phyloP scores from a whole-genome alignment of 73 alveolate species.

The Tetrahymena borealis region DNA sequence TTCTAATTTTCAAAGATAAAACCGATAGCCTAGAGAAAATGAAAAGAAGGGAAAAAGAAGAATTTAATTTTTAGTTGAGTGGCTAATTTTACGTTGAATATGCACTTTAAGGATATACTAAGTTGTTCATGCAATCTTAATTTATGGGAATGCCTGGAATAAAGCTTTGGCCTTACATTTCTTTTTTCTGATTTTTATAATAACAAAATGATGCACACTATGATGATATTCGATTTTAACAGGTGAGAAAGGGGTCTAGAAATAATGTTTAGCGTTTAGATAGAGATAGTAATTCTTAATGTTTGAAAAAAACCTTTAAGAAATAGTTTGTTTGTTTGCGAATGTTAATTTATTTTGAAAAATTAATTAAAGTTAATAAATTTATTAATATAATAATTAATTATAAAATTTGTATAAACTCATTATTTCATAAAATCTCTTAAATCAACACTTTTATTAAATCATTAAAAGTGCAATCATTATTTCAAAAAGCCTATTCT shows the following conservation, averaged over 20 bases:
- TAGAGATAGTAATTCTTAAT: not conserved
- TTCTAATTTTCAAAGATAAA: not conserved
- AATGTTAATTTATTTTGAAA: not conserved
- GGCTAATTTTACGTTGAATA: too few relatives aligned
- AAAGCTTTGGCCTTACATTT: too few relatives aligned
- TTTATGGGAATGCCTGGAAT: too few relatives aligned
- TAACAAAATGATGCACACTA: too few relatives aligned
- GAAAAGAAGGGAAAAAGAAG: not conserved
- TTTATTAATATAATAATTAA: not conserved
- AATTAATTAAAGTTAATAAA: not conserved
- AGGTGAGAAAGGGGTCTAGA: too few relatives aligned
- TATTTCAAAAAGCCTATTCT: not conserved
- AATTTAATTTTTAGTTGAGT: too few relatives aligned
- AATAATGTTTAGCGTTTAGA: too few relatives aligned
- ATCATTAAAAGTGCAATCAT: not conserved
- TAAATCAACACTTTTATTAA: not conserved
- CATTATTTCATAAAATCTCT: not conserved
- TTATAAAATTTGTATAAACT: not conserved
- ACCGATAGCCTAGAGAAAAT: not conserved
- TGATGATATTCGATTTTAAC: too few relatives aligned
- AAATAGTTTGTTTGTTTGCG: not conserved
- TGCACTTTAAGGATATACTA: too few relatives aligned
- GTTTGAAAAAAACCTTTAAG: not conserved
- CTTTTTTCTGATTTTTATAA: too few relatives aligned
- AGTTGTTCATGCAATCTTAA: too few relatives aligned